phyloP scores from a whole-genome alignment of 306 rosid species.

The Glycine tomentella region DNA sequence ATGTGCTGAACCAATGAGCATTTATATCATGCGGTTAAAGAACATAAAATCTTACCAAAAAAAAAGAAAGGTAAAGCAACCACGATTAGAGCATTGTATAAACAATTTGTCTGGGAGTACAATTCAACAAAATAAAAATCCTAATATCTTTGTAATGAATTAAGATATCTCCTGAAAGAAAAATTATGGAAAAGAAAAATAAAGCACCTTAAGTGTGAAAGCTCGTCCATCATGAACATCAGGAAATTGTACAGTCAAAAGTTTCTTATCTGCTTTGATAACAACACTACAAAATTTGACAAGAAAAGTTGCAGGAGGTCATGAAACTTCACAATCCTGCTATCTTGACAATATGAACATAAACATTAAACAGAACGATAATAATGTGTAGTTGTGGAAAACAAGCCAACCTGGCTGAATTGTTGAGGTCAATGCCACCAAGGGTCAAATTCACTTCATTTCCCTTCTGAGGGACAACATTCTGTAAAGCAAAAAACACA shows the following conservation, averaged over 20 bases:
- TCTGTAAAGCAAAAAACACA: slow-evolving; percentile 56
- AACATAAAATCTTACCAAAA: not conserved
- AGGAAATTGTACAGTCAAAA: slow-evolving; percentile 89
- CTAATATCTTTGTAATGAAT: not conserved
- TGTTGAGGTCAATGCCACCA: slow-evolving; percentile 99
- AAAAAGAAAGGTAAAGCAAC: not conserved
- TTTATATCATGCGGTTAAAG: slow-evolving; percentile 12
- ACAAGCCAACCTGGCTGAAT: slow-evolving; percentile 99
- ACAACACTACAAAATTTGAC: slow-evolving; percentile 74
- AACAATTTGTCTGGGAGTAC: slow-evolving; percentile 25
- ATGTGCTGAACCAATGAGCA: slow-evolving; percentile 29
- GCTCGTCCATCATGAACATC: slow-evolving; percentile 98
- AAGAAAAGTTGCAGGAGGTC: slow-evolving; percentile 39
- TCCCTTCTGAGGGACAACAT: slow-evolving; percentile 75
- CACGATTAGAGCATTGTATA: not conserved
- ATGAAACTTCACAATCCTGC: slow-evolving; percentile 42
- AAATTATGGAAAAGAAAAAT: slow-evolving; percentile 22
- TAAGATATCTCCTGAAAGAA: not conserved
- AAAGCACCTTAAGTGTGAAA: slow-evolving; percentile 91
- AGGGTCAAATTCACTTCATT: slow-evolving; percentile 94
- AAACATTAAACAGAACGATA: slow-evolving; percentile 29
- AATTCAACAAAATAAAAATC: not conserved
- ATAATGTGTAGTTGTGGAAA: slow-evolving; percentile 40
- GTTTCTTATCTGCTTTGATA: slow-evolving; percentile 92
- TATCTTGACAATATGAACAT: slow-evolving; percentile 23